Base-by-base conservation (phyloP, 371 early-diverging fungal genomes). In the Entomophthora muscae region DNA sequence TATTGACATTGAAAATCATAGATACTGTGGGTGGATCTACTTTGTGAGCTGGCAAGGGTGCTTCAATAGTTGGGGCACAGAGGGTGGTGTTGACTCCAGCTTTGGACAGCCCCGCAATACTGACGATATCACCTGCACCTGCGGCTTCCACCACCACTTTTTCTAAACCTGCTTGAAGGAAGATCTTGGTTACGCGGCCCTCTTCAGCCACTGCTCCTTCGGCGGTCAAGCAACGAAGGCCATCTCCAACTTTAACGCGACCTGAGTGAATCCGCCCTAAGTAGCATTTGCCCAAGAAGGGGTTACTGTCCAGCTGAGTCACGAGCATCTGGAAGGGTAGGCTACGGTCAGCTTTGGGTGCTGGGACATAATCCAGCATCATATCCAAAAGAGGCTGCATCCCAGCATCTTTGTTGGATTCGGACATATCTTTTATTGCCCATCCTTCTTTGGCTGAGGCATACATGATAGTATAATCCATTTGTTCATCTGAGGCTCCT, bases 111-210 rank as follows among this genome's bases (percentile, higher is more conserved):
- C 89, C 89, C 32, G 86, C 81, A 26, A 89, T 63, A 2, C 84
- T 77, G 3, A 89, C 80, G 70, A 89, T 82, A 64, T 89, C 89
- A 29, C 89, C 89, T n/a, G 89, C 89, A 33, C 80, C 84, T n/a
- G 87, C 89, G 63, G 76, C 75, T 12, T 75, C 79, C 31, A 84
- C 80, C 57, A 83, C 72, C 32, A 81, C 70, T 72, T 83, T 81
- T 64, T 84, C 81, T 60, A 88, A 69, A 24, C 89, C 89, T 21
- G 76, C 72, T 53, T 80, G 75, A 54, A 83, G 70, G 63, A 89
- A 79, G 61, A 89, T 79, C 71, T 83, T 84, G 7, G 83, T 80
- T 62, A 82, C 78, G 56, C 78, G 73, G 58, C 83, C 85, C 33
- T 81, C 78, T 23, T 78, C 80, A 33, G 68, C 70, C 51, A 72